Evolutionary conservation across 2,329 filamentous ascomycete genomes (phyloP).

Genomic region (Alternaria panax): DNA sequence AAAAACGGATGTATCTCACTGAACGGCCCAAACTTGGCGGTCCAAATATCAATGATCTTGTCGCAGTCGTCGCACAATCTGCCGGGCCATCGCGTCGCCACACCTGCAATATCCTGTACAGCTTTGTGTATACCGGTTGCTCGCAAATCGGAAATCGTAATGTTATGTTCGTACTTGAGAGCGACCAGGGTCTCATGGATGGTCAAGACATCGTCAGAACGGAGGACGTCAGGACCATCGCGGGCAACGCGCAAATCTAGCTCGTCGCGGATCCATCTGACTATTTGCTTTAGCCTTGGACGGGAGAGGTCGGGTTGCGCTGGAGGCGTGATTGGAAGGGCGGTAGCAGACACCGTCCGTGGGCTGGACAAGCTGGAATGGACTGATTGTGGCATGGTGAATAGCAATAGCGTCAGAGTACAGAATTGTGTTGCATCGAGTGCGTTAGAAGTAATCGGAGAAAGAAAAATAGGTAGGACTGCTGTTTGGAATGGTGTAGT

Average conservation of each 20-base stretch:
- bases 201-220: constrained; percentile 53
- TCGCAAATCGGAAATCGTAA: constrained; percentile 48
- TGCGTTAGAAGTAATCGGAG: neutral
- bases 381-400: neutral
- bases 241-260: constrained; percentile 56
- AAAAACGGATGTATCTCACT: constrained; percentile 50
- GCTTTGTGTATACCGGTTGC: constrained; percentile 58
- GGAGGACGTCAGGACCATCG: constrained; percentile 53
- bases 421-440: neutral
- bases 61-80: constrained; percentile 56
- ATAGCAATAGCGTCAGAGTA: neutral
- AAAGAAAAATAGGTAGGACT: neutral
- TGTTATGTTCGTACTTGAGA: constrained; percentile 26
- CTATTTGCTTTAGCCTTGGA: constrained; percentile 44
- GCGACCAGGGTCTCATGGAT: constrained; percentile 53
- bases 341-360: constrained; percentile 5
- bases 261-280: constrained; percentile 57
- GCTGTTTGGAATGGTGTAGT: neutral
- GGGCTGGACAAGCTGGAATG: neutral
- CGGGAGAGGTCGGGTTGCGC: constrained; percentile 30
- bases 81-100: constrained; percentile 57
- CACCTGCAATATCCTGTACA: constrained; percentile 52
- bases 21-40: constrained; percentile 48
- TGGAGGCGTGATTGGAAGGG: constrained; percentile 14
- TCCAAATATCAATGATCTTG: constrained; percentile 51